These are phyloP conservation scores for Neurospora hispaniola DNA, from an alignment of 495 filamentous ascomycete genomes.

Conservation along the genomic window DNA sequence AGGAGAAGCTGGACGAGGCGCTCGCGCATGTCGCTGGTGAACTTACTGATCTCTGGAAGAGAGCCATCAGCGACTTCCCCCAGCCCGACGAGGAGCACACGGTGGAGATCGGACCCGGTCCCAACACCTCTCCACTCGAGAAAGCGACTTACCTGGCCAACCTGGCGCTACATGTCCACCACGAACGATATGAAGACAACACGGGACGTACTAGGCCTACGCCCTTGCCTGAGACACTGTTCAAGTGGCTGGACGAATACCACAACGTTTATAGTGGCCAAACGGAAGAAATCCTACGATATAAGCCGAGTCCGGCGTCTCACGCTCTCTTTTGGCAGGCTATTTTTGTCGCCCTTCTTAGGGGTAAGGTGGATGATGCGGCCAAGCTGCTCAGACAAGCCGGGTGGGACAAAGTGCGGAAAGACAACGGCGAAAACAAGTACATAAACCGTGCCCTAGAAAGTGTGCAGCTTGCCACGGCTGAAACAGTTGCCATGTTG, in stretches of 20 bases:
- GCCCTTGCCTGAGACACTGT: conserved; percentile 60
- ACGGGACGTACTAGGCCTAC: conserved; percentile 23
- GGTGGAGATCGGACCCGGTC: conserved; percentile 52
- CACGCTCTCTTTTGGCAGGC: conserved; percentile 73
- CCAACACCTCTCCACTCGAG: conserved; percentile 44
- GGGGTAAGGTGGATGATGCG: conserved; percentile 57
- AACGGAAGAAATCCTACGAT: conserved; percentile 45
- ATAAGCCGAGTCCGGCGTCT: conserved; percentile 59
- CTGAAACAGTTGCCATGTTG: conserved; percentile 52
- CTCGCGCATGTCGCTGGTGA: conserved; percentile 45
- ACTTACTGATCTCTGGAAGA: conserved; percentile 50
- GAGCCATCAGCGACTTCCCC: conserved; percentile 35
- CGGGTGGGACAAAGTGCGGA: conserved; percentile 60
- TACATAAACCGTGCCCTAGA: conserved; percentile 62
- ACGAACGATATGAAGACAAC: conserved; percentile 43
- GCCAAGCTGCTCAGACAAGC: conserved; percentile 54
- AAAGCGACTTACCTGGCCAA: conserved; percentile 66
- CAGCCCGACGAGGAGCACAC: conserved; percentile 40
- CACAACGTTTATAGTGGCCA: conserved; percentile 53
- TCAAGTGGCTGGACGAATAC: conserved; percentile 66
- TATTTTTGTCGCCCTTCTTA: conserved; percentile 53
- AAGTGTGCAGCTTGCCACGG: conserved; percentile 59
- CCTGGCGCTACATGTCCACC: conserved; percentile 62
- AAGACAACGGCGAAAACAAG: conserved; percentile 40
- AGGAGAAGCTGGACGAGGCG: conserved; percentile 42